Evolutionary conservation across 331 rosid genomes (phyloP), one percentile per base, ranked within the genome.

Genomic region (Dryas integrifolia): DNA sequence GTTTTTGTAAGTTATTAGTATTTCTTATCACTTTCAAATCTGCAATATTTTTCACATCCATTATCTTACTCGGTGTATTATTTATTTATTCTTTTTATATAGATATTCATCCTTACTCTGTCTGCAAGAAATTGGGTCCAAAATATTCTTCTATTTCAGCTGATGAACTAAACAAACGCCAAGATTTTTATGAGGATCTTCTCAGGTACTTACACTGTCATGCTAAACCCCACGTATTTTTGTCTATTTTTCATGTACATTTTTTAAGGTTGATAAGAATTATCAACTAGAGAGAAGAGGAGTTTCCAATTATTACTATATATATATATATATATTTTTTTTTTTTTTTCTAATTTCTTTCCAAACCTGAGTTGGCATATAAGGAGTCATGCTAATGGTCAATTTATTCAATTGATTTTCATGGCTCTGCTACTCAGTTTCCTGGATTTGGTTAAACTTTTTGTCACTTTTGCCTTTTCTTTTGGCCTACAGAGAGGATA

Each of bases 71-170:
- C 26, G 56, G 59, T 78, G 46, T 61, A 75, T 43, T 73, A n/a
- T 75, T 59, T 30, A 21, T 59, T 7, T 4, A 46, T 35, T 24
- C 3, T 16, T 53, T 68, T 51, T 75, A 55, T 76, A 4, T 69
- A 95, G 99, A 95, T 82, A 75, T 95, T 83, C 97, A 92, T 78
- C 97, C 96, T 0, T 65, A 70, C 72, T 86, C 96, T 61, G 80
- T 92, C 65, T 89, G 96, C 75, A 86, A 89, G 90, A 89, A 95
- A 82, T 74, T 95, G 90, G 96, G 96, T 78, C 81, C 84, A 76
- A 95, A 92, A 82, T 95, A 95, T 72, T 89, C 88, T 26, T 91
- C 97, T 38, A 49, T 87, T 80, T 85, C 96, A 15, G 78, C 75
- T 39, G 93, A 78, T 60, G 96, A 95, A 74, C 82, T 90, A 74